Evolutionary conservation across 1,139 yeast species (phyloP), one percentile per base, ranked within the genome.

Genomic region (Yamadazyma taylorii): DNA sequence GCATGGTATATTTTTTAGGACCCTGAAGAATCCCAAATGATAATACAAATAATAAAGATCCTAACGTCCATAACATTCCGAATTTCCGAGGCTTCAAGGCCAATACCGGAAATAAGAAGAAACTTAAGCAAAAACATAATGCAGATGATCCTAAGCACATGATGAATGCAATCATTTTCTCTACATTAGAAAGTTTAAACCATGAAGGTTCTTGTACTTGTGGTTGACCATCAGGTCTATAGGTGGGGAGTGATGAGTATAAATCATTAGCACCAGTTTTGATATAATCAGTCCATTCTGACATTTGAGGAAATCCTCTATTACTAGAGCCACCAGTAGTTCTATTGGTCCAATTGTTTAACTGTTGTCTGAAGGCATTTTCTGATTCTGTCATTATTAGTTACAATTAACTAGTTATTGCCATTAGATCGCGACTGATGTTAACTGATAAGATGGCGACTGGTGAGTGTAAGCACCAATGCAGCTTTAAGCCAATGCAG

Each of bases 1-100:
- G 98, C 38, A 73, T 66, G 36, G 79, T 49, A 55, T 89, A 92
- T 30, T 85, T 83, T 23, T 81, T 71, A 0, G 97, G 97, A 0
- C 98, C 98, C 63, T 90, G 97, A 23, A 92, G 63, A 9, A 88
- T 79, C 1, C 97, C 97, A 61, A 92, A 92, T 17, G 96, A 88
- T 7, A 87, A 62, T 29, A 92, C 87, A 63, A 92, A 92, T 32
- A 92, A 65, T 13, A 92, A 56, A 1, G 96, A 85, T 0, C 97
- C 98, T 61, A 92, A 71, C 1, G 96, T 81, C 98, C 98, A 92
- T 31, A 94, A 56, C 50, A 84, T 62, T 4, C 87, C 97, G 56
- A 92, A 92, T 60, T 92, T 92, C 39, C 96, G 73, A 12, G 98
- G 98, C 52, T 87, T 82, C 38, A 90, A 65, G 3, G 96, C 94